Base-by-base conservation (phyloP, 2,329 filamentous ascomycete genomes). In the Fusarium buxicola region DNA sequence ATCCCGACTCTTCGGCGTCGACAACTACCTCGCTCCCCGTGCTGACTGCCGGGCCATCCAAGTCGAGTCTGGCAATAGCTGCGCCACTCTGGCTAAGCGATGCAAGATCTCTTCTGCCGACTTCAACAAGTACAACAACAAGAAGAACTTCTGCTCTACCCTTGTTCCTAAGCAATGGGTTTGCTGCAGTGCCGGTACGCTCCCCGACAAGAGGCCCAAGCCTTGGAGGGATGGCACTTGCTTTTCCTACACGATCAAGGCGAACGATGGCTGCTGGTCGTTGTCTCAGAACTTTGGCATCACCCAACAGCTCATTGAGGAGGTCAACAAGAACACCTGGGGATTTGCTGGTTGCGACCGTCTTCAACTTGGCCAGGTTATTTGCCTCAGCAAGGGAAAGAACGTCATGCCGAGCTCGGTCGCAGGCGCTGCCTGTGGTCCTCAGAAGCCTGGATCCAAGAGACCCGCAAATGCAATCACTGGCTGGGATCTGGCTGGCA, bases 91-190 rank as follows among this genome's bases (percentile, higher is more conserved):
- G 0, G 78, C 78, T 0, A 46, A 62, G 6, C 68, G 69, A 32
- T 82, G 80, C 49, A 74, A 76, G 5, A 77, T 83, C 12, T 74
- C 75, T 0, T 58, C 62, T 3, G 44, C 63, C 10, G 70, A 81
- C 38, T 77, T 82, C 40, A 72, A 60, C 13, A 74, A 76, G 47
- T 79, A 74, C 60, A 82, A 83, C 58, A 48, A 49, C 2, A 49
- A 50, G 9, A 52, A 58, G 24, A 72, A 69, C 53, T 66, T 77
- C 1, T 80, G 77, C 49, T 61, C 69, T 3, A 72, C 58, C 0
- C 69, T 83, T 1, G 50, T 51, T 7, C 64, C 69, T 0, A 72
- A 71, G 18, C 71, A 78, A 60, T 70, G 63, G 36, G 74, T 78
- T 1, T 81, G 78, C 65, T 80, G 77, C 54, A 72, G 71, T 8